Base-by-base conservation (phyloP, 768 basidiomycete genomes). In the Hygrophoropsis aurantiaca region DNA sequence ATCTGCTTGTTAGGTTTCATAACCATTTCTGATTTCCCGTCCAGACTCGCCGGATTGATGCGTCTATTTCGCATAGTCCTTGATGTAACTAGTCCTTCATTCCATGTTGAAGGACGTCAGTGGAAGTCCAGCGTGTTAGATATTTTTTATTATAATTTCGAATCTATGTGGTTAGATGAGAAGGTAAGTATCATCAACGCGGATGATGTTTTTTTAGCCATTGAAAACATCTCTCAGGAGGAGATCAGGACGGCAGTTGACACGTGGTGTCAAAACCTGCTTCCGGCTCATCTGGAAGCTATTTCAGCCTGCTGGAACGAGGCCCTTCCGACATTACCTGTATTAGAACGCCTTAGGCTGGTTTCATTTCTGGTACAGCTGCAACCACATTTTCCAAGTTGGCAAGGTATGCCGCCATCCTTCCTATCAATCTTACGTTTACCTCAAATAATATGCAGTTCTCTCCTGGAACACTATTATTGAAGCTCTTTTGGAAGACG, bases 281-380 rank as follows among this genome's bases (percentile, higher is more conserved):
- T 87, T 15, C 79, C 84, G 5, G 73, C 80, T 20, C 87, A 90
- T 64, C 69, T 84, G 40, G 74, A 82, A 11, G 75, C 78, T 11
- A 85, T 90, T 11, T 73, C 84, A 7, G 65, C 68, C 15, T 90
- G 84, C 56, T 90, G 84, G 82, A 75, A 79, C 44, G 84, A 86
- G 54, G 71, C 76, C 5, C 57, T 90, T 21, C 58, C 69, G 7
- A 82, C 76, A 44, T 70, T 78, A 4, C 77, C 84, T 2, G 70
- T 82, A 11, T 49, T 69, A 1, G 85, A 87, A 42, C 78, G 84
- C 13, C 65, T 78, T 26, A 77, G 72, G 42, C 69, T 90, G 10
- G 68, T 81, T 13, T 70, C 74, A 8, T 90, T 89, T 64, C 67
- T 89, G 15, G 73, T 80, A 24, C 85, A 84, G 55, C 72, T 90